Evolutionary conservation across 768 basidiomycete genomes (phyloP).

Genomic region (Rhodotorula graminis): DNA sequence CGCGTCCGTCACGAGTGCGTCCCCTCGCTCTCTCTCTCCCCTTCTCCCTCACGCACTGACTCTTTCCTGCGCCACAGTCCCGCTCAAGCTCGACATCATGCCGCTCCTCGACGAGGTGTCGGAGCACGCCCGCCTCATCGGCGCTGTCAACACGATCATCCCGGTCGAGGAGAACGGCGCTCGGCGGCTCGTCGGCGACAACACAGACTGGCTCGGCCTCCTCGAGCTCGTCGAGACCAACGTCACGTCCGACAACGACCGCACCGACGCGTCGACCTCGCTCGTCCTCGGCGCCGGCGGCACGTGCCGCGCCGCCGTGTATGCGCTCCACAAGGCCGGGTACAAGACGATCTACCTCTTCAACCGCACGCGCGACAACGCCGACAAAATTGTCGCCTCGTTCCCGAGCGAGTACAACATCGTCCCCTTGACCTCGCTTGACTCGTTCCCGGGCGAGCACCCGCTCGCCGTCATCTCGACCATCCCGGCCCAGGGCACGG

Average conservation of each 20-base stretch:
- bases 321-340: slow-evolving; percentile 69
- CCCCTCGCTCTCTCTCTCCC: not conserved
- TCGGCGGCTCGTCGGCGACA: slow-evolving; percentile 73
- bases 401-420: slow-evolving; percentile 66
- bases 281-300: slow-evolving; percentile 94
- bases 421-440: slow-evolving; percentile 58
- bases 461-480: slow-evolving; percentile 81
- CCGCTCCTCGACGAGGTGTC: slow-evolving; percentile 73
- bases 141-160: slow-evolving; percentile 91
- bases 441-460: slow-evolving; percentile 45
- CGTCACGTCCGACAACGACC: slow-evolving; percentile 49
- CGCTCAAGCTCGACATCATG: slow-evolving; percentile 86
- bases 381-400: slow-evolving; percentile 60
- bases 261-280: slow-evolving; percentile 52
- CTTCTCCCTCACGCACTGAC: not conserved
- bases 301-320: slow-evolving; percentile 88
- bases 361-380: slow-evolving; percentile 76
- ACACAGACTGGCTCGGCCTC: slow-evolving; percentile 94
- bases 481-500: slow-evolving; percentile 67
- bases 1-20: slow-evolving; percentile 74
- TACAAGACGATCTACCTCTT: slow-evolving; percentile 71
- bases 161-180: slow-evolving; percentile 50
- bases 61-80: slow-evolving; percentile 50
- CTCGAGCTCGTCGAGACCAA: slow-evolving; percentile 51
- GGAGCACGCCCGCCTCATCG: slow-evolving; percentile 74